A percentile compares a stretch with the other conserved stretches of the same genome.
These are phyloP conservation scores for Coemansia sp. DNA, from an alignment of 192 early-diverging fungal species.

Conservation along the genomic window DNA sequence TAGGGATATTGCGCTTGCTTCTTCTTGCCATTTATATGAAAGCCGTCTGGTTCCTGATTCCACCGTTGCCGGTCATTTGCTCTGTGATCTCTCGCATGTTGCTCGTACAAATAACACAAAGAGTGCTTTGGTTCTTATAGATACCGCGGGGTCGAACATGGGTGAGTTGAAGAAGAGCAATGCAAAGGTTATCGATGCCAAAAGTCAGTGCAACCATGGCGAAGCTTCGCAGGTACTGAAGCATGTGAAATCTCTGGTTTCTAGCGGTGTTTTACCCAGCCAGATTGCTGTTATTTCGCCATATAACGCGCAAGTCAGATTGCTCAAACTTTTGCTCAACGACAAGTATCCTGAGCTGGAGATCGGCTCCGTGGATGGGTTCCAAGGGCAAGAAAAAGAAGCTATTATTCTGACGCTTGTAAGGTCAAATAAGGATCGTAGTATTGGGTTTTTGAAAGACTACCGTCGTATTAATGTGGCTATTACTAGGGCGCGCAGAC, in stretches of 20 bases:
- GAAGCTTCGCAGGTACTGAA: constrained; percentile 67
- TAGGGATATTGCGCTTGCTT: constrained; percentile 73
- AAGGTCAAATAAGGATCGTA: constrained; percentile 71
- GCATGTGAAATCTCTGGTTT: constrained; percentile 65
- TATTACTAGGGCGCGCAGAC: constrained; percentile 81
- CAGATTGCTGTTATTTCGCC: constrained; percentile 87
- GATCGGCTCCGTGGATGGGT: constrained; percentile 85
- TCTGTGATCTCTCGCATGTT: constrained; percentile 67
- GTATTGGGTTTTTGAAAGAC: constrained; percentile 87
- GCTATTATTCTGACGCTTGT: constrained; percentile 80
- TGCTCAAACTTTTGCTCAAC: constrained; percentile 54
- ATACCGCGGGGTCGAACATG: constrained; percentile 62
- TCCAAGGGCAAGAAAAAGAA: constrained; percentile 91
- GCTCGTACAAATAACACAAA: constrained; percentile 60
- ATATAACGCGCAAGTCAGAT: constrained; percentile 76
- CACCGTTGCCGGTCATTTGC: constrained; percentile 61
- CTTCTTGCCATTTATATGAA: constrained; percentile 70
- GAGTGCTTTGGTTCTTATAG: constrained; percentile 65
- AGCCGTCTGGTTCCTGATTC: constrained; percentile 64
- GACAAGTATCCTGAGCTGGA: constrained; percentile 67
- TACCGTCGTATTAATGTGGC: constrained; percentile 86
- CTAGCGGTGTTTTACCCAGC: constrained; percentile 59
- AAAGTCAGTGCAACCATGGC: constrained; percentile 74
- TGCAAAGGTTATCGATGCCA: constrained; percentile 24
- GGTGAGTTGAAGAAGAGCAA: constrained; percentile 28